Evolutionary conservation across 2,329 filamentous ascomycete genomes (phyloP).

Genomic region (Cadophora luteo-olivacea): DNA sequence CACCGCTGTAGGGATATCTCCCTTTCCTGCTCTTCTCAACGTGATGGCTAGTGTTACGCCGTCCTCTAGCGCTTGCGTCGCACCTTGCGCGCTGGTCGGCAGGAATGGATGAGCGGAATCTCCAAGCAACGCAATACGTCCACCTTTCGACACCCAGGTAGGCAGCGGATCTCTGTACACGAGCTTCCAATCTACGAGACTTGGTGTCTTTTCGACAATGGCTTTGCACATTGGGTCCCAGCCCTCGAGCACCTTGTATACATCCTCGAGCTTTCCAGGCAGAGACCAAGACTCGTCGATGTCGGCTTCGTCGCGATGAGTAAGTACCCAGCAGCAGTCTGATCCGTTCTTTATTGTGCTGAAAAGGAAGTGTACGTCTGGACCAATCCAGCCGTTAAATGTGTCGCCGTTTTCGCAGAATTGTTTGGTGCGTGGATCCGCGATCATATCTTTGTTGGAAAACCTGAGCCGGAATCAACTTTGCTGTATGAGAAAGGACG

Average conservation of each 20-base stretch:
- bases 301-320: slow-evolving; percentile 51
- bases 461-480: slow-evolving; percentile 46
- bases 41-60: slow-evolving; percentile 46
- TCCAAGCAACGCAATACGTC: slow-evolving; percentile 56
- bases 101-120: slow-evolving; percentile 74
- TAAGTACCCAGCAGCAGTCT: slow-evolving; percentile 62
- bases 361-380: slow-evolving; percentile 59
- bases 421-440: slow-evolving; percentile 31
- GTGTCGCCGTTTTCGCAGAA: slow-evolving; percentile 36
- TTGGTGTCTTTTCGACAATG: slow-evolving; percentile 36
- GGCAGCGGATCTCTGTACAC: slow-evolving; percentile 41
- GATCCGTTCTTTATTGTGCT: slow-evolving; percentile 58
- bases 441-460: slow-evolving; percentile 52
- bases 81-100: slow-evolving; percentile 72
- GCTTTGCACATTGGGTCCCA: slow-evolving; percentile 36
- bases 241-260: slow-evolving; percentile 37
- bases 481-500: background rate
- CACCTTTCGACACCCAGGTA: slow-evolving; percentile 43
- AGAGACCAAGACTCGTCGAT: slow-evolving; percentile 54
- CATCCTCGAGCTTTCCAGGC: slow-evolving; percentile 32
- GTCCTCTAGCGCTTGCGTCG: slow-evolving; percentile 52
- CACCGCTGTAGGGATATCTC: slow-evolving; percentile 28
- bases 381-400: slow-evolving; percentile 40
- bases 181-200: slow-evolving; percentile 43
- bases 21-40: slow-evolving; percentile 39